Evolutionary conservation across 1,284 basidiomycete species (phyloP), one percentile per base, ranked within the genome.

Genomic region (Moniliella sp.): DNA sequence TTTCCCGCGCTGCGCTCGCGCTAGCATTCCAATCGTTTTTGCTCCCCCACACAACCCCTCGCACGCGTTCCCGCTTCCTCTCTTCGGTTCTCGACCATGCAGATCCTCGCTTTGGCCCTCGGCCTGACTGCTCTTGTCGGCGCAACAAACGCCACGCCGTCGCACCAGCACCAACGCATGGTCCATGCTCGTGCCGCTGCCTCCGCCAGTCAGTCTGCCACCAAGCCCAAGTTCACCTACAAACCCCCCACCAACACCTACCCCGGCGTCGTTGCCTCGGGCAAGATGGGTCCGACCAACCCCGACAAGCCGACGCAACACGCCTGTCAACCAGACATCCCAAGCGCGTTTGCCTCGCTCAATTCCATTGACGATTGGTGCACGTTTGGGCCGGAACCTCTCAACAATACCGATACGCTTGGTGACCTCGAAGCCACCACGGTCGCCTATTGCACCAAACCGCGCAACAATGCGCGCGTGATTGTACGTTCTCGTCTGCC

Each of bases 371-470:
- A 57, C 21, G 55, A 58, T 40, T 58, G 53, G 53, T 58, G 55
- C 42, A 58, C 50, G 11, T 58, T 57, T 26, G 50, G 45, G 12
- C 50, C 55, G 2, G 63, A 56, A 63, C n/a, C n/a, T n/a, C n/a
- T n/a, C n/a, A 56, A 61, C 16, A 56, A 61, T 15, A 39, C 56
- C 7, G 65, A 59, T 12, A 33, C 51, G 17, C 71, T 79, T 35
- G 74, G 67, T 15, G 66, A 75, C 43, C 67, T 69, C 3, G 77
- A 79, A 58, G 70, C 66, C 25, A 65, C 72, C 51, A 73, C 70
- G 42, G 72, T 79, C 12, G 71, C 74, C 0, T 79, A 70, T 69
- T 80, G 76, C 64, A 74, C 74, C 19, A 73, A 56, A 43, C 34
- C 57, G 1, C 46, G 55, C 18, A 58, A 58, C 49, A 50, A 55